Evolutionary conservation across 345 rosid genomes (phyloP).

Genomic region (Clausena lansium): DNA sequence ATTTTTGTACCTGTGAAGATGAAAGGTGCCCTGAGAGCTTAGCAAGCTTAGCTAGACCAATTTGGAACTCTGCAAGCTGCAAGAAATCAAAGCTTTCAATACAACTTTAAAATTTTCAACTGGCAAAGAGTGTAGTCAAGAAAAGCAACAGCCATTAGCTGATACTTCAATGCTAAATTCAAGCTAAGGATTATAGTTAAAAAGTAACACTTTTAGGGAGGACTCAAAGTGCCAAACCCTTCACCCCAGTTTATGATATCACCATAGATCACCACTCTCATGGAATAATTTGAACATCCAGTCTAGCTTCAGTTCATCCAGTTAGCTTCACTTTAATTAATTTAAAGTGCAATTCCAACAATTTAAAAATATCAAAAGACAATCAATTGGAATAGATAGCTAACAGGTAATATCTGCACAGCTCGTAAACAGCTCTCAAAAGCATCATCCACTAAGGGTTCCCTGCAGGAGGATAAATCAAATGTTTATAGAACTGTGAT

Average conservation of each 20-base stretch:
- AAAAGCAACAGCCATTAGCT: neutral
- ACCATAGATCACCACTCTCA: too few relatives aligned
- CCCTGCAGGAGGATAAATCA: constrained; percentile 45
- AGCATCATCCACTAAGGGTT: constrained; percentile 61
- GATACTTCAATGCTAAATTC: neutral
- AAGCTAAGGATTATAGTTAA: neutral
- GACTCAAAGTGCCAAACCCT: neutral
- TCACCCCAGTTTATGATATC: neutral
- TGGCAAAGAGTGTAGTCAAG: neutral
- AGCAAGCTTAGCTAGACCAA: constrained; percentile 88
- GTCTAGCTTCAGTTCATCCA: neutral
- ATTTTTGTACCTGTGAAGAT: constrained; percentile 72
- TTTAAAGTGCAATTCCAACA: constrained; percentile 13
- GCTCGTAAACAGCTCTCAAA: constrained; percentile 94
- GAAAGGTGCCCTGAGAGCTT: constrained; percentile 58
- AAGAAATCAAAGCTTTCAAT: constrained; percentile 22
- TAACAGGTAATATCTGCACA: constrained; percentile 83
- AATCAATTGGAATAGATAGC: constrained; percentile 17
- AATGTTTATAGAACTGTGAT: constrained; percentile 16
- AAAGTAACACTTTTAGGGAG: neutral
- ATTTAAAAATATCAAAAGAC: constrained; percentile 1
- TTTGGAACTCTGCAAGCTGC: constrained; percentile 92
- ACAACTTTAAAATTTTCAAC: neutral
- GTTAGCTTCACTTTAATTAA: neutral
- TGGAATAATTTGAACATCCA: constrained; percentile 1